Evolutionary conservation across 2,329 filamentous ascomycete species (phyloP).

Genomic region (Aureobasidium sp.): DNA sequence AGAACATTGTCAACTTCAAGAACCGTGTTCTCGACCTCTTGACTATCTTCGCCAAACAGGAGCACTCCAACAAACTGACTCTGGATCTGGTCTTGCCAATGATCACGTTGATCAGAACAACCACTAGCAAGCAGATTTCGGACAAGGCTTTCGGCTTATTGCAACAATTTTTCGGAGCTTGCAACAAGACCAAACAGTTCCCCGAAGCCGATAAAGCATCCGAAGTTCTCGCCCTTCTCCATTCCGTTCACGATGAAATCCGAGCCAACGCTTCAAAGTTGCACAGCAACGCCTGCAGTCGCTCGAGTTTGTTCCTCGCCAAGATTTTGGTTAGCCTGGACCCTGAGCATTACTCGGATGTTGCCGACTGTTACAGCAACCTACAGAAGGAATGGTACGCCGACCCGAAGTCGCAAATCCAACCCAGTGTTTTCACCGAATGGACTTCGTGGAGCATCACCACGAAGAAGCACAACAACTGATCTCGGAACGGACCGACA

Average conservation of each 20-base stretch:
- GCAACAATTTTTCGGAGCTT: slow-evolving; percentile 61
- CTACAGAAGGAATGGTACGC: slow-evolving; percentile 37
- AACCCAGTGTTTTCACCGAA: slow-evolving; percentile 37
- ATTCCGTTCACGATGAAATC: slow-evolving; percentile 60
- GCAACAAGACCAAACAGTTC: slow-evolving; percentile 39
- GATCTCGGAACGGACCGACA: slow-evolving; percentile 8
- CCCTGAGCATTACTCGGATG: slow-evolving; percentile 28
- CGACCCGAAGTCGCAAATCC: slow-evolving; percentile 34
- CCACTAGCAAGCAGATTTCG: slow-evolving; percentile 64
- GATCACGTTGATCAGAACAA: slow-evolving; percentile 67
- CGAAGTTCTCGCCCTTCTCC: slow-evolving; percentile 51
- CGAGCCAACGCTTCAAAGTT: slow-evolving; percentile 55
- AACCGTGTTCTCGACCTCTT: slow-evolving; percentile 84
- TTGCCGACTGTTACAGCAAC: slow-evolving; percentile 35
- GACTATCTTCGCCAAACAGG: slow-evolving; percentile 73
- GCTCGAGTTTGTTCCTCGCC: slow-evolving; percentile 59
- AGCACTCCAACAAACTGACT: slow-evolving; percentile 58
- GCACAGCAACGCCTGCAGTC: slow-evolving; percentile 68
- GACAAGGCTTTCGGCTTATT: slow-evolving; percentile 67
- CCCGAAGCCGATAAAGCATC: slow-evolving; percentile 34
- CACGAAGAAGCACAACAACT: slow-evolving; percentile 19
- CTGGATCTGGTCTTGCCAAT: slow-evolving; percentile 68
- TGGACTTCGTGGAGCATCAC: slow-evolving; percentile 38
- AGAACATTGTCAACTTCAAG: slow-evolving; percentile 90
- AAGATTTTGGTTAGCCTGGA: slow-evolving; percentile 51